phyloP scores from a whole-genome alignment of 2,329 filamentous ascomycete genomes.

The Zasmidium angulare region DNA sequence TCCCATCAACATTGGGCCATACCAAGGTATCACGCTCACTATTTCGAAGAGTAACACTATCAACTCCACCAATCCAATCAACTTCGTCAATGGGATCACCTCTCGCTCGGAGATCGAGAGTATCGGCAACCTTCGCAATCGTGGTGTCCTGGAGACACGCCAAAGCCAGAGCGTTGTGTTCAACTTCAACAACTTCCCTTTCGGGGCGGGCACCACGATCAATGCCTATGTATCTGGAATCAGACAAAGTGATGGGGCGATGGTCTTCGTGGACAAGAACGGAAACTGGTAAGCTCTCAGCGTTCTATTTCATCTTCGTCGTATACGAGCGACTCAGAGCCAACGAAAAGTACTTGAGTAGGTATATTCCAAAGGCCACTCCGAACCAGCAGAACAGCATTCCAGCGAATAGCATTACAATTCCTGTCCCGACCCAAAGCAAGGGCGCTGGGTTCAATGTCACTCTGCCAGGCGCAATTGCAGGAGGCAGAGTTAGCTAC shows the following conservation, averaged over 20 bases:
- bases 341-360: not conserved
- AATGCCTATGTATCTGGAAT: not conserved
- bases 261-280: not conserved
- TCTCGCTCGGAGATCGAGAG: not conserved
- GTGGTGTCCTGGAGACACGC: not conserved
- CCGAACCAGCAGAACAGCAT: not conserved
- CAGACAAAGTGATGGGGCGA: not conserved
- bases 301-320: too few species aligned
- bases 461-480: not conserved
- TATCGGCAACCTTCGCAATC: not conserved
- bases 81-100: not conserved
- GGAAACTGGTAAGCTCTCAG: not conserved
- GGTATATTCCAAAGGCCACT: not conserved
- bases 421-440: not conserved
- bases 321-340: too few species aligned
- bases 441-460: not conserved
- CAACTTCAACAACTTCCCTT: not conserved
- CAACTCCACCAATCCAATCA: not conserved
- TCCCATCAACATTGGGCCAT: not conserved
- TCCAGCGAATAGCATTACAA: not conserved
- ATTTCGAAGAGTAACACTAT: not conserved
- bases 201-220: not conserved
- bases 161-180: not conserved
- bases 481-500: not conserved
- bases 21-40: not conserved